Base-by-base conservation (phyloP, 257 asterid genomes). In the Solanum lignicaule region DNA sequence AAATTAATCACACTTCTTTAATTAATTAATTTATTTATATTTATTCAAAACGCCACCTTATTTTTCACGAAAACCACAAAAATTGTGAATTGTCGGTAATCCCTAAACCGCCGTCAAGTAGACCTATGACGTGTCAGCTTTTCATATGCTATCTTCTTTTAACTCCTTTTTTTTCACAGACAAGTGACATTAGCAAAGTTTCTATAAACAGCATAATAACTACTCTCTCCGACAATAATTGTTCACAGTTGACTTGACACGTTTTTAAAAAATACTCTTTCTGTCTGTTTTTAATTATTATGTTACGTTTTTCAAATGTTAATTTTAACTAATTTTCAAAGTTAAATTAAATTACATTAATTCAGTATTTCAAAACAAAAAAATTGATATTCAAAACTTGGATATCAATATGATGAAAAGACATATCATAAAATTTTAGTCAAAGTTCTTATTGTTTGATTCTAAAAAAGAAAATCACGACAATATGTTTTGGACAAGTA, bases 241-340 rank as follows among this genome's bases (percentile, higher is more conserved):
- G 11, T 55, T 20, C n/a, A 55, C 2, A 0, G 0, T 55, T 55
- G 25, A 55, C 12, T 55, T 55, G 0, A 20, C 1, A 55, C 4
- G 0, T 20, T 55, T 16, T 20, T 0, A 0, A 20, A 18, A 55
- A 55, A 7, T 52, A 5, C 4, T 6, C 4, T 18, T 18, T 18
- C 1, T 9, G 0, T 52, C n/a, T 52, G 3, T 52, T 52, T 18
- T 52, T 2, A 52, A 52, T 1, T 2, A 0, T 7, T 52, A 6
- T 52, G 9, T 18, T 16, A 52, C 8, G 1, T 48, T 48, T 41
- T 46, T 46, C 7, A 46, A 48, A 15, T 6, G 4, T 52, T 52
- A 52, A 52, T 46, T 46, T 46, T 46, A 6, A 52, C 9, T 16
- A 52, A 5, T 18, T 52, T 52, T 52, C 1, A 0, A 6, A 52